A percentile compares a stretch with the other conserved stretches of the same genome.
These are phyloP conservation scores for Scenedesmus sp. DNA, from an alignment of 163 green algal genomes.

Conservation along the genomic window DNA sequence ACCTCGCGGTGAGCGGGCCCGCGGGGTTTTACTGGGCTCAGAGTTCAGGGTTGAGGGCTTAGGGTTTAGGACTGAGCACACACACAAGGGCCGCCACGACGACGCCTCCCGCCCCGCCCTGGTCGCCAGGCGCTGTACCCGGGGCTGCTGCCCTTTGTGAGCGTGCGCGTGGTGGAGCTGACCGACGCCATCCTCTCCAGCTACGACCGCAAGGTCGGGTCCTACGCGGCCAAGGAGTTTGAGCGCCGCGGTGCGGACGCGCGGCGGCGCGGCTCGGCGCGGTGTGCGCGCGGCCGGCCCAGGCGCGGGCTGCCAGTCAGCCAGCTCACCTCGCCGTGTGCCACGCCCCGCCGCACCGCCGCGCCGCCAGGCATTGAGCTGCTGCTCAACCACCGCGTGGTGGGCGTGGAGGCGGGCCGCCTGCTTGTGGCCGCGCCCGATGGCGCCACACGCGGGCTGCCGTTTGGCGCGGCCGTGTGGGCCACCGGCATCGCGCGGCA, in stretches of 20 bases:
- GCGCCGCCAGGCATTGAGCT: constrained; percentile 72
- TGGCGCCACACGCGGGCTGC: constrained; percentile 88
- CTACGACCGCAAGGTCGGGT: constrained; percentile 84
- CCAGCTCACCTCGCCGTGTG: no score
- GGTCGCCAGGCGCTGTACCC: constrained; percentile 33
- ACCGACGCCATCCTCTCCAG: constrained; percentile 92
- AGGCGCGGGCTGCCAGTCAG: no score
- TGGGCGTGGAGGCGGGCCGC: constrained; percentile 62
- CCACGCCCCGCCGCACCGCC: no score
- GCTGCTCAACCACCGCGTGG: constrained; percentile 83
- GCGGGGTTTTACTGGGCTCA: neutral
- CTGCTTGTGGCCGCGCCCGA: constrained; percentile 90
- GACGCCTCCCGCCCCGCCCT: no score
- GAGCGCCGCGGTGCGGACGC: constrained; percentile 47
- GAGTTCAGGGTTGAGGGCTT: no score
- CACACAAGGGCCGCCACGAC: no score
- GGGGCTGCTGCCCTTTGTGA: constrained; percentile 39
- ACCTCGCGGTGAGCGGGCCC: constrained; percentile 45
- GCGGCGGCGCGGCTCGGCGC: no score
- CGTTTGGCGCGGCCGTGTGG: constrained; percentile 92
- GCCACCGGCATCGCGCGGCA: constrained; percentile 89
- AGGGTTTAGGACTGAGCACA: no score
- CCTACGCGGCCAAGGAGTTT: constrained; percentile 85
- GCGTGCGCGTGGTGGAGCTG: constrained; percentile 83
- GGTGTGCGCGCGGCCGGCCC: no score